Percentiles rank a stretch among this genome's conserved stretches.
Evolutionary conservation across 306 rosid species (phyloP).

Genomic region (Quercus bicolor): DNA sequence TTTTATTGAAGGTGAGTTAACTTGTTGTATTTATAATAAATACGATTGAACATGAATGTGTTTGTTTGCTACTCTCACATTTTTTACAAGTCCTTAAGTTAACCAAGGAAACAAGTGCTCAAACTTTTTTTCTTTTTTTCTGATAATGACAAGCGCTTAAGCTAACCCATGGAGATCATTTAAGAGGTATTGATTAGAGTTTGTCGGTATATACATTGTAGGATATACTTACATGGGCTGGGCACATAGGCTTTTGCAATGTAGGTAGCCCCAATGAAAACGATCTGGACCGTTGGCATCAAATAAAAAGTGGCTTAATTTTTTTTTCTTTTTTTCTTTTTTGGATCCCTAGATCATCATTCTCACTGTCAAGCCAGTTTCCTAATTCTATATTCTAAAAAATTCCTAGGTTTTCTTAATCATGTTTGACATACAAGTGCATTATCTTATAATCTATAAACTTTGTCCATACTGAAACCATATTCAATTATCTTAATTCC

Average conservation of each 20-base stretch:
- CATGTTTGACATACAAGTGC: background rate
- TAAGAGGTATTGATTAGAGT: background rate
- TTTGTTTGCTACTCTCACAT: background rate
- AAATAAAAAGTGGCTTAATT: background rate
- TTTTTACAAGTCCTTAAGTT: background rate
- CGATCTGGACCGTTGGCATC: background rate
- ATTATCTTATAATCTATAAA: background rate
- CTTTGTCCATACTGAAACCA: background rate
- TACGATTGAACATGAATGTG: too few species aligned
- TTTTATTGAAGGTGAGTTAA: background rate
- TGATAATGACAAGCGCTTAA: background rate
- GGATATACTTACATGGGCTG: too few species aligned
- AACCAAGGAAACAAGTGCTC: background rate
- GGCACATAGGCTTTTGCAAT: too few species aligned
- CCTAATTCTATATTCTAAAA: background rate
- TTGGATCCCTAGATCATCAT: constrained; percentile 8
- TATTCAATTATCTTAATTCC: background rate
- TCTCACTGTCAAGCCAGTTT: background rate
- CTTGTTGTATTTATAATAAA: too few species aligned
- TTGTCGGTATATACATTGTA: too few species aligned
- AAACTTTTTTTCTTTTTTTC: rapidly evolving
- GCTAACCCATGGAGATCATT: background rate
- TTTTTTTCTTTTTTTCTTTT: background rate
- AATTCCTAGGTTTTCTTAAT: background rate
- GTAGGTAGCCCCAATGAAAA: background rate